phyloP scores from a whole-genome alignment of 2,329 filamentous ascomycete species.

The Botrytis elliptica region DNA sequence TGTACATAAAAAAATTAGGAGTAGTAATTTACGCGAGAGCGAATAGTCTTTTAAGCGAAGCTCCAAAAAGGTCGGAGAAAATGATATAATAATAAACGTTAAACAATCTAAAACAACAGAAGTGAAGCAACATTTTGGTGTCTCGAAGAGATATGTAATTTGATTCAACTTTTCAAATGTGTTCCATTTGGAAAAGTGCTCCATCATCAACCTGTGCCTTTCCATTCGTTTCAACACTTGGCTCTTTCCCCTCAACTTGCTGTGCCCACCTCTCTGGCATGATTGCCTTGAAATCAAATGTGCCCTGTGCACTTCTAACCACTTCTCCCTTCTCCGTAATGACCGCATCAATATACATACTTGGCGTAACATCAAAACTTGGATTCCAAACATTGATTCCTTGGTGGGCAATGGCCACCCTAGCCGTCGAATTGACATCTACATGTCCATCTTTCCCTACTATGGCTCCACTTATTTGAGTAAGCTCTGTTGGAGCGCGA shows the following conservation, averaged over 20 bases:
- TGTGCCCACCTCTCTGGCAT: slow-evolving; percentile 55
- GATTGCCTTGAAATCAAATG: slow-evolving; percentile 61
- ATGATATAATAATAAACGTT: too few relatives aligned
- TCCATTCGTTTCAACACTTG: neutral
- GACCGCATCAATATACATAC: slow-evolving; percentile 84
- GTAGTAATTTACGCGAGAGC: neutral
- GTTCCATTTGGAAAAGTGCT: slow-evolving; percentile 23
- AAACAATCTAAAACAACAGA: neutral
- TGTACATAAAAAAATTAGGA: neutral
- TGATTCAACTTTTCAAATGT: neutral
- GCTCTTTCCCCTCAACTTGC: slow-evolving; percentile 26
- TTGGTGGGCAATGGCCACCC: slow-evolving; percentile 74
- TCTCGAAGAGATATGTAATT: neutral
- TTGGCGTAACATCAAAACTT: slow-evolving; percentile 91
- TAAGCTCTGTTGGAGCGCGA: slow-evolving; percentile 77
- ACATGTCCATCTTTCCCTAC: slow-evolving; percentile 62
- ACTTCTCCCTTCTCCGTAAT: slow-evolving; percentile 90
- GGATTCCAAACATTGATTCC: slow-evolving; percentile 93
- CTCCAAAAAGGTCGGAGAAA: neutral
- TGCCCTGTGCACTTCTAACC: slow-evolving; percentile 69
- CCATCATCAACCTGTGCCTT: slow-evolving; percentile 17
- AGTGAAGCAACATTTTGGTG: neutral
- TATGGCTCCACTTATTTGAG: slow-evolving; percentile 75
- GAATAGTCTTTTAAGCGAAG: neutral
- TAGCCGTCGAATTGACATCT: slow-evolving; percentile 61